Percentiles rank a stretch among this genome's conserved stretches.
These are phyloP conservation scores for Microthyrium microscopicum DNA, from an alignment of 2,329 filamentous ascomycete genomes.

Conservation along the genomic window DNA sequence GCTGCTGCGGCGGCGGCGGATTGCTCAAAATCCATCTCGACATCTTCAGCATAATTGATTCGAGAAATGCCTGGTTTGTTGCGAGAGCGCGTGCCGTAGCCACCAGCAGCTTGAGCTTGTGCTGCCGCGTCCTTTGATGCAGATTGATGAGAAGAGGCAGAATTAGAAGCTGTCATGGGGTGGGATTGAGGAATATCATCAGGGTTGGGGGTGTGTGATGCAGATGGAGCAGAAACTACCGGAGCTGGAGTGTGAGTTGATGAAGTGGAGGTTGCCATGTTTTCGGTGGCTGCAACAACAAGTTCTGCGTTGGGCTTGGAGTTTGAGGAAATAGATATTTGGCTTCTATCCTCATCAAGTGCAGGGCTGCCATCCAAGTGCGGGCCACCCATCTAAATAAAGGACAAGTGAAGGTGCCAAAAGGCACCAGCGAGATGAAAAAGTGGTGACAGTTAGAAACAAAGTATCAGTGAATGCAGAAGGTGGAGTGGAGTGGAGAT, in stretches of 20 bases:
- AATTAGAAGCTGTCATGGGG: constrained; percentile 5
- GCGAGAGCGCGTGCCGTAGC: constrained; percentile 83
- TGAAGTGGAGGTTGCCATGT: too few species aligned
- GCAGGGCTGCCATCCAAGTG: too few species aligned
- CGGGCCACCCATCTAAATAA: too few species aligned
- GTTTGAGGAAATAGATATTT: too few species aligned
- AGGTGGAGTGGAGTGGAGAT: too few species aligned
- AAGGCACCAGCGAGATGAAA: too few species aligned
- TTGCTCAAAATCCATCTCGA: constrained; percentile 74
- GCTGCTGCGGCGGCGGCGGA: constrained; percentile 1
- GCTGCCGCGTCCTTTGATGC: constrained; percentile 3
- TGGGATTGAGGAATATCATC: constrained; percentile 6
- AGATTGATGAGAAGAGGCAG: constrained; percentile 6
- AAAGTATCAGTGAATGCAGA: too few species aligned
- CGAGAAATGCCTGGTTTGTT: constrained; percentile 67
- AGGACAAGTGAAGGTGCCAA: too few species aligned
- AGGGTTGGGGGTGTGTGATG: not conserved
- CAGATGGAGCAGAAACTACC: not conserved
- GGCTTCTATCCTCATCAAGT: too few species aligned
- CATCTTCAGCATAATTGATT: constrained; percentile 90
- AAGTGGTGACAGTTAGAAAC: too few species aligned
- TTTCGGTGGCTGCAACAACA: too few species aligned
- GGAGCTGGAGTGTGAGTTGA: not conserved
- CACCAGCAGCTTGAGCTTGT: not conserved
- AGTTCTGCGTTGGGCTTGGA: too few species aligned